A percentile compares a stretch with the other conserved stretches of the same genome.
phyloP scores from a whole-genome alignment of 305 asterid genomes.

The Nicotiana rustica region DNA sequence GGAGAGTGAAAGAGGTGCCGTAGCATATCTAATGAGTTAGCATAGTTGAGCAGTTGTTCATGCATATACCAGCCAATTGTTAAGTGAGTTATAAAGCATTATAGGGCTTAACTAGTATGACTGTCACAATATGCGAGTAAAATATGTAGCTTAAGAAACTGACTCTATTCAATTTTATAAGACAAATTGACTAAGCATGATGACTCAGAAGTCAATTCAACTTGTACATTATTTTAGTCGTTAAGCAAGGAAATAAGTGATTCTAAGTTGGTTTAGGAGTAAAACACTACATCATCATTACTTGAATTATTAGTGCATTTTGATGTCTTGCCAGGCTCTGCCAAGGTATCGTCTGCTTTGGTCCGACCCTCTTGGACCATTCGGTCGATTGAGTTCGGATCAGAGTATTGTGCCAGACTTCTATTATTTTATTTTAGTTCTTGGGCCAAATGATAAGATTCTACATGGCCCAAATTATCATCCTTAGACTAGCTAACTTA shows the following conservation, averaged over 20 bases:
- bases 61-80: neutral
- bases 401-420: too few species aligned
- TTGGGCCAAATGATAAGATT: too few species aligned
- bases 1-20: neutral
- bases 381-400: too few species aligned
- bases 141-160: constrained; percentile 17
- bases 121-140: constrained; percentile 1
- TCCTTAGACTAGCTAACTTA: too few species aligned
- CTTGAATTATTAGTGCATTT: neutral
- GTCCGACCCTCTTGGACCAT: too few species aligned
- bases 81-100: constrained; percentile 1
- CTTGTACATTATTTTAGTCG: neutral
- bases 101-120: constrained; percentile 5
- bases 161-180: neutral
- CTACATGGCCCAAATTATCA: too few species aligned
- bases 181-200: constrained; percentile 14
- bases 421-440: too few species aligned
- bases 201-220: neutral
- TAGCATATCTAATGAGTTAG: constrained; percentile 26
- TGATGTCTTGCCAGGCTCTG: too few species aligned
- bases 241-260: neutral
- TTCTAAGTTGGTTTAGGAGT: neutral
- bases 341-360: too few species aligned
- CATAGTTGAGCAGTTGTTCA: neutral
- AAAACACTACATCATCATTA: constrained; percentile 1